A percentile compares a stretch with the other conserved stretches of the same genome.
Evolutionary conservation across 2,329 filamentous ascomycete genomes (phyloP).

Genomic region (Penicillium sp.): DNA sequence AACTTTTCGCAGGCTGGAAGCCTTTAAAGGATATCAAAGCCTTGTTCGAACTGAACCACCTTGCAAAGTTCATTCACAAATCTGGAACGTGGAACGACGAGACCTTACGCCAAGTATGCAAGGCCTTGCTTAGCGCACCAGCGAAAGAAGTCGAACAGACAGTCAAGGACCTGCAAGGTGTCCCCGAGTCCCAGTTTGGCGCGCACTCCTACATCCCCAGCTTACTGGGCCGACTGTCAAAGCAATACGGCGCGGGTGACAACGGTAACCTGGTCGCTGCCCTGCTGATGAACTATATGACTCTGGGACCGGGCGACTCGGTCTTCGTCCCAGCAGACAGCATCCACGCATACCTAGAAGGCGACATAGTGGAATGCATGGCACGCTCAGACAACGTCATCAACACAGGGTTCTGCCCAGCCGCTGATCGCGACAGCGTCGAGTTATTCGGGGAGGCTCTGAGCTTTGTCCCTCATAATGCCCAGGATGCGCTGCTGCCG

Average conservation of each 20-base stretch:
- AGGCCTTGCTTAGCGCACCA: slow-evolving; percentile 53
- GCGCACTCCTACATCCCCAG: slow-evolving; percentile 59
- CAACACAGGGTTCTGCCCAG: slow-evolving; percentile 71
- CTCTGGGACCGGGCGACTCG: slow-evolving; percentile 63
- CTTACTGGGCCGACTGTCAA: slow-evolving; percentile 63
- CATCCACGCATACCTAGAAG: slow-evolving; percentile 70
- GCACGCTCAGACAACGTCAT: slow-evolving; percentile 72
- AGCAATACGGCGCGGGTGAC: slow-evolving; percentile 64
- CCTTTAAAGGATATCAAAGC: slow-evolving; percentile 59
- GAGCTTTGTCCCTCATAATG: slow-evolving; percentile 62
- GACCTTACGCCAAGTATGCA: slow-evolving; percentile 57
- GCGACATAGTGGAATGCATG: slow-evolving; percentile 78
- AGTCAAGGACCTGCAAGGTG: slow-evolving; percentile 52
- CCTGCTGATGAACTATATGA: slow-evolving; percentile 71
- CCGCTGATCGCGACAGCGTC: slow-evolving; percentile 61
- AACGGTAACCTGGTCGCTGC: slow-evolving; percentile 68
- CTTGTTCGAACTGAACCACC: slow-evolving; percentile 56
- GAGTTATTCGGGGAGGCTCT: slow-evolving; percentile 64
- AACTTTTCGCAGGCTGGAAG: slow-evolving; percentile 75
- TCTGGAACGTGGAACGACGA: slow-evolving; percentile 56
- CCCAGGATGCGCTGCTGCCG: slow-evolving; percentile 57
- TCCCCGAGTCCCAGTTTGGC: slow-evolving; percentile 52
- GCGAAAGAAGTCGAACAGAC: slow-evolving; percentile 55
- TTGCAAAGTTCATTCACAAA: slow-evolving; percentile 55
- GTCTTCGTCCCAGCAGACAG: slow-evolving; percentile 72